Evolutionary conservation across 805 yeast species (phyloP), one percentile per base, ranked within the genome.

Genomic region (Saccharomyces kudriavzevii): DNA sequence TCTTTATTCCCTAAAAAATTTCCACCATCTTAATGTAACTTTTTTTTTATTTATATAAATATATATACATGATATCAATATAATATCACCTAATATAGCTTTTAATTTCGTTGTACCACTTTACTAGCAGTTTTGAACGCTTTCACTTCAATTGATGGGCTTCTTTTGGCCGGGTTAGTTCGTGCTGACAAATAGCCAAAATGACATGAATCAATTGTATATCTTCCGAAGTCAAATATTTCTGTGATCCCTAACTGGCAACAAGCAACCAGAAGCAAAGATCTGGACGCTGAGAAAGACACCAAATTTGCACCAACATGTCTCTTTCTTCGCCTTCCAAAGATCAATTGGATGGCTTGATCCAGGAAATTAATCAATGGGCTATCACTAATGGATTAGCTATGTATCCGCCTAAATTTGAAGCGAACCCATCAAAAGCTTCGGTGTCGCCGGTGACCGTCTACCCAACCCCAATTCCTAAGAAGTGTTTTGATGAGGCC

Each of bases 401-500:
- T n/a, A 84, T 91, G 83, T 85, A 87, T 61, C 89, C 90, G 1
- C 82, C 84, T 1, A 74, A 77, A 26, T 81, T 76, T 61, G 56
- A 72, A 11, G 56, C 63, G 24, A 76, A 71, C 60, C 24, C 47
- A 5, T 35, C 43, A 9, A 73, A 73, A 45, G 77, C 82, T 14
- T 70, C 70, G 22, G 78, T 78, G 50, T 96, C 97, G 1, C 99
- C 99, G 40, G 83, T 89, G 9, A 94, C 99, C 1, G 63, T 92
- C 28, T 89, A 76, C 64, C 99, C 99, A 4, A 87, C 97, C 0
- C 96, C 96, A 5, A 83, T 90, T 58, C 92, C 97, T 3, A 76
- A 72, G 53, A 51, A 64, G 1, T 82, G 86, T 52, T 92, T 88
- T 67, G 75, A 80, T 9, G 75, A 77, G 56, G 96, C 96, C 1